Evolutionary conservation across 179 eudicot species (phyloP).

Genomic region (Drosera spatulata): DNA sequence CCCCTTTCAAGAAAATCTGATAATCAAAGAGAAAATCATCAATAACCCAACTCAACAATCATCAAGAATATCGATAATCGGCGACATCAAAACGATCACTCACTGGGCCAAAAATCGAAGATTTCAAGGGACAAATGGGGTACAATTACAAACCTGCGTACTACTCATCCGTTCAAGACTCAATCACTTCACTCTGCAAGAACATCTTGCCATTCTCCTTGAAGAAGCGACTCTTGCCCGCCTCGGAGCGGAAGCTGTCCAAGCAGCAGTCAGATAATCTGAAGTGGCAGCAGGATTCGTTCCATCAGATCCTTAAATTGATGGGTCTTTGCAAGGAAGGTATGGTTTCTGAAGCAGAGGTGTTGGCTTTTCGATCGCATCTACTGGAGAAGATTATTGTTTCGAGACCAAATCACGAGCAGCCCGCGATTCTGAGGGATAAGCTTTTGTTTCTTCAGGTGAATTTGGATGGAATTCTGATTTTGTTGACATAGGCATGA

Average conservation of each 20-base stretch:
- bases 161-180: constrained; percentile 73
- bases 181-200: constrained; percentile 77
- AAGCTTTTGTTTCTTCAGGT: constrained; percentile 84
- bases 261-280: constrained; percentile 75
- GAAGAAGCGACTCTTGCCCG: constrained; percentile 46
- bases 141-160: constrained; percentile 68
- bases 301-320: constrained; percentile 73
- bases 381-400: constrained; percentile 64
- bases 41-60: no score
- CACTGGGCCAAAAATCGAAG: background rate
- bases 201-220: constrained; percentile 70
- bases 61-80: no score
- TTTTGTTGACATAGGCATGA: background rate
- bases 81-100: no score
- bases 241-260: constrained; percentile 56
- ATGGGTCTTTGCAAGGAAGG: constrained; percentile 80
- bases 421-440: constrained; percentile 52
- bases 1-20: no score
- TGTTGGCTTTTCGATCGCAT: constrained; percentile 39
- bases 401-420: constrained; percentile 39
- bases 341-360: constrained; percentile 46
- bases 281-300: constrained; percentile 91
- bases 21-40: no score
- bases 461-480: background rate
- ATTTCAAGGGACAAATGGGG: constrained; percentile 24